Evolutionary conservation across 305 asterid genomes (phyloP), one percentile per base, ranked within the genome.

Genomic region (Ajuga reptans): DNA sequence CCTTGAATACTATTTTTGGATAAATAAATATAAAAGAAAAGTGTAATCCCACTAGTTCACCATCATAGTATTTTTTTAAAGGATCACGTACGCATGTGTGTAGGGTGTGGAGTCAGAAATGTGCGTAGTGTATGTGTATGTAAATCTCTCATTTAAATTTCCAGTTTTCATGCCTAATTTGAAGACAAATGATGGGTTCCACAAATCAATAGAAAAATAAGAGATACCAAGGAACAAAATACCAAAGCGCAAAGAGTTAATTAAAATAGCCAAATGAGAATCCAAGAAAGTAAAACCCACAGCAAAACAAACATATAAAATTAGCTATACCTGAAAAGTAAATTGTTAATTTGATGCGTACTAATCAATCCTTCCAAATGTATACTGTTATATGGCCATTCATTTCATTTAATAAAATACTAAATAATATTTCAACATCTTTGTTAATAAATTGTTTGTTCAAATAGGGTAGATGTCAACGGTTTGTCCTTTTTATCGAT

Each of bases 271-370:
- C 39, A 37, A 65, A 62, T 49, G 49, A 27, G 18, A 68, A 75
- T 69, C 71, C 73, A 78, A 69, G 43, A 72, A 72, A 49, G 54
- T 49, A 68, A 56, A 72, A 34, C 73, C 80, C 46, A 46, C 17
- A n/a, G n/a, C n/a, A n/a, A 75, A 45, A 37, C 8, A 63, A 45
- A 41, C 60, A 63, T 27, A 36, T 36, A 15, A 53, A 42, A 27
- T 4, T 11, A 5, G 41, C 24, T 15, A n/a, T 4, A 68, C 56
- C 31, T n/a, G 18, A 64, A 64, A 68, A 50, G 16, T 45, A 45
- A 9, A 49, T 52, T 33, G 7, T 33, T 60, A 41, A 68, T 56
- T 41, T 53, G 49, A 37, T 49, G 21, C 24, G 21, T 66, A 1
- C 4, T 43, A 39, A 33, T 69, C 10, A 39, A 33, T 69, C 10